Percentiles rank a stretch among this genome's conserved stretches.
phyloP scores from a whole-genome alignment of 2,329 filamentous ascomycete species.

The Immersiporthe knoxdaviesiana region DNA sequence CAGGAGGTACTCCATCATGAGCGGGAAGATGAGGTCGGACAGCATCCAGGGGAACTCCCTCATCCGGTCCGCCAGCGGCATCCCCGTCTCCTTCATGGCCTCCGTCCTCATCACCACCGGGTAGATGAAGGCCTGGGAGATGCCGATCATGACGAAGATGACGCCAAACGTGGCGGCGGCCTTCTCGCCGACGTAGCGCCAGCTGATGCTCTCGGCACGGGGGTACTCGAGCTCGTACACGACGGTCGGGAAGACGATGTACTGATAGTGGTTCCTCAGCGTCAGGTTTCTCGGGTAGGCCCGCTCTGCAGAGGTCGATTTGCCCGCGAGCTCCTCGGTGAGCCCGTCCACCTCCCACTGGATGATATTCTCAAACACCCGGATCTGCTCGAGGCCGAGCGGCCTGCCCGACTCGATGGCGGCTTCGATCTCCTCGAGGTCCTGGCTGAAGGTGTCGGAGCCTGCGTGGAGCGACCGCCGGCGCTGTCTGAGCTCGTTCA shows the following conservation, averaged over 20 bases:
- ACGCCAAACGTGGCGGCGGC: constrained; percentile 70
- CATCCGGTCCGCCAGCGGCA: constrained; percentile 64
- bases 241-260: constrained; percentile 73
- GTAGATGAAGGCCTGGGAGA: constrained; percentile 78
- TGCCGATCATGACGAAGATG: constrained; percentile 77
- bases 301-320: constrained; percentile 52
- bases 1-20: constrained; percentile 77
- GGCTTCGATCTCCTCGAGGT: constrained; percentile 63
- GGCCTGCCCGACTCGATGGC: constrained; percentile 64
- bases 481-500: constrained; percentile 45
- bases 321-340: constrained; percentile 67
- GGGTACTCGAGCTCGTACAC: constrained; percentile 83
- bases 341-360: constrained; percentile 68
- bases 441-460: constrained; percentile 39
- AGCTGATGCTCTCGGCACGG: constrained; percentile 67
- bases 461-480: constrained; percentile 44
- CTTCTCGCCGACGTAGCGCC: constrained; percentile 77
- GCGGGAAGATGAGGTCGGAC: constrained; percentile 75
- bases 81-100: constrained; percentile 67
- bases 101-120: constrained; percentile 71
- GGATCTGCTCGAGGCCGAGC: constrained; percentile 64
- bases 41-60: constrained; percentile 74
- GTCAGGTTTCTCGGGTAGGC: constrained; percentile 73
- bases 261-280: constrained; percentile 68
- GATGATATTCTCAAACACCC: constrained; percentile 67